phyloP scores from a whole-genome alignment of 2,329 filamentous ascomycete species.

The Paecilomyces dactylethromorphus region DNA sequence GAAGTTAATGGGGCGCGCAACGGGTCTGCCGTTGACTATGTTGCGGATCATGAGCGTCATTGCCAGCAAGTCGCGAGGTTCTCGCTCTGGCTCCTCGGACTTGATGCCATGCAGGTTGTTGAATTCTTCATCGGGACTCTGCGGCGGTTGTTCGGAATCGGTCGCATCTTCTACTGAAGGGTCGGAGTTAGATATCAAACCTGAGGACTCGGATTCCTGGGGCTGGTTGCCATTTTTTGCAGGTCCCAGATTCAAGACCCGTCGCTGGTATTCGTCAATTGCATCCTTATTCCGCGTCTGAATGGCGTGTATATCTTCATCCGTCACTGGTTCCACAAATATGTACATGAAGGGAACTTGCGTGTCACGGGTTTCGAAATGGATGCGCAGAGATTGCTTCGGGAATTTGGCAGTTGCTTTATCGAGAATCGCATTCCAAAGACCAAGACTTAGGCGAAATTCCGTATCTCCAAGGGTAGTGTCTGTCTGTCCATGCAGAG shows the following conservation, averaged over 20 bases:
- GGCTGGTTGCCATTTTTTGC: slow-evolving; percentile 8
- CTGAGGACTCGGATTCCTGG: background rate
- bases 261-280: slow-evolving; percentile 61
- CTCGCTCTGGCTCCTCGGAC: slow-evolving; percentile 1
- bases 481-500: slow-evolving; percentile 72
- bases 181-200: background rate
- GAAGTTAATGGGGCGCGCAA: slow-evolving; percentile 54
- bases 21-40: slow-evolving; percentile 59
- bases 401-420: slow-evolving; percentile 70
- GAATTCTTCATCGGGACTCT: background rate
- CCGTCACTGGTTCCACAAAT: slow-evolving; percentile 76
- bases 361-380: slow-evolving; percentile 68
- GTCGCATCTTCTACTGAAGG: background rate
- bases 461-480: slow-evolving; percentile 68
- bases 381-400: slow-evolving; percentile 64
- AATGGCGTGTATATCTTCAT: slow-evolving; percentile 65
- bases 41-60: slow-evolving; percentile 69
- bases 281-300: slow-evolving; percentile 61
- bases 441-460: slow-evolving; percentile 70
- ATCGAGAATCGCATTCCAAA: slow-evolving; percentile 75
- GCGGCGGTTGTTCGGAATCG: background rate
- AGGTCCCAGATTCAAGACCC: slow-evolving; percentile 29
- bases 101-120: background rate
- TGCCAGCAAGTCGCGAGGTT: slow-evolving; percentile 48
- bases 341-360: slow-evolving; percentile 70